Evolutionary conservation across 352 stramenopile species (phyloP).

Genomic region (Aphanomyces stellatus): DNA sequence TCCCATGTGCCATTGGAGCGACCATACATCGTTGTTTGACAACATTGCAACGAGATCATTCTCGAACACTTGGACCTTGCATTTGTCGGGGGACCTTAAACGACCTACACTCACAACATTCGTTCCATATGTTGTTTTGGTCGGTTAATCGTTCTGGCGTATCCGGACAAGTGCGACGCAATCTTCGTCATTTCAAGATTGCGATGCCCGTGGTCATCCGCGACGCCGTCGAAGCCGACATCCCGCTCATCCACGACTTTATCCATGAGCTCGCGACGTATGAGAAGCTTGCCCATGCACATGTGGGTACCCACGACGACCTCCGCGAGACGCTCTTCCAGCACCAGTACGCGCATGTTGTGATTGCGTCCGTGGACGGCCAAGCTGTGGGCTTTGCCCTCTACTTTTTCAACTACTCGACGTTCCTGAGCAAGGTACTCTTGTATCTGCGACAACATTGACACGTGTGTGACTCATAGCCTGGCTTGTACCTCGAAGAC

Average conservation of each 20-base stretch:
- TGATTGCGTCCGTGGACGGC: slow-evolving; percentile 2
- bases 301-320: slow-evolving; percentile 6
- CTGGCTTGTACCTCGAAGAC: slow-evolving; percentile 10
- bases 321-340: background rate
- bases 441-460: background rate
- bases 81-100: too few relatives aligned
- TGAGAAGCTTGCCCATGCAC: background rate
- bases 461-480: background rate
- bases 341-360: slow-evolving; percentile 1
- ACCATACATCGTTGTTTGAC: too few relatives aligned
- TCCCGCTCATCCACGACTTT: slow-evolving; percentile 2
- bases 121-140: too few relatives aligned
- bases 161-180: too few relatives aligned
- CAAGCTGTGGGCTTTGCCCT: background rate
- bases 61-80: too few relatives aligned
- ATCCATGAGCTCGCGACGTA: slow-evolving; percentile 3
- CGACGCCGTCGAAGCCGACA: background rate
- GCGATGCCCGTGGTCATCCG: background rate
- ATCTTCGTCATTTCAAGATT: too few relatives aligned
- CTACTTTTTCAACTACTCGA: slow-evolving; percentile 4
- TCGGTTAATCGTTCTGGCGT: too few relatives aligned
- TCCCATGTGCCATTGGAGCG: too few relatives aligned
- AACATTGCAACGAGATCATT: too few relatives aligned
- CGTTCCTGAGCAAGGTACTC: background rate
- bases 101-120: too few relatives aligned